Conservation (phyloP, 192 early-diverging fungal genomes). For the Backusella psychrophila region DNA sequence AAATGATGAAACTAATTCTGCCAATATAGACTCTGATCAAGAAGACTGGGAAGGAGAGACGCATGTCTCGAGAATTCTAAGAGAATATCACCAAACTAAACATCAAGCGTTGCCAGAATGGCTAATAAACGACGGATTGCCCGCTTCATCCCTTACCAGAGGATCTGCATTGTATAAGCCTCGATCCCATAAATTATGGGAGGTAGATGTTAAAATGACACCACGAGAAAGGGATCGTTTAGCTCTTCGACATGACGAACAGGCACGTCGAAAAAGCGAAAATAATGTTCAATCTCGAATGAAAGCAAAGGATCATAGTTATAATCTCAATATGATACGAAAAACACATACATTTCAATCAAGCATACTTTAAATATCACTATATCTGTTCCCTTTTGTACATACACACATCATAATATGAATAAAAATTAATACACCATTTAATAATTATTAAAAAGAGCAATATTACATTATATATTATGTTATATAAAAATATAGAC, state of each 20-base stretch:
- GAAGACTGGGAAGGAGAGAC: slow-evolving; percentile 52
- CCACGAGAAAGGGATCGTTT: not conserved
- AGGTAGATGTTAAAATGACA: not conserved
- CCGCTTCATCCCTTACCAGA: not conserved
- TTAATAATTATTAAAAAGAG: not conserved
- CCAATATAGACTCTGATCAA: slow-evolving; percentile 49
- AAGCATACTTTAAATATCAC: not conserved
- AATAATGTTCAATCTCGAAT: not conserved
- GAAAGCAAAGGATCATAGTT: not conserved
- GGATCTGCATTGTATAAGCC: not conserved
- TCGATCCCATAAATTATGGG: not conserved
- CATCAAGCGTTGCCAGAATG: slow-evolving; percentile 30
- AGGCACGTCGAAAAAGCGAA: not conserved
- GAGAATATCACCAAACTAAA: slow-evolving; percentile 50
- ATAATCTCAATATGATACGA: not conserved
- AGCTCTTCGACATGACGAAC: not conserved
- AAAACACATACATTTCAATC: not conserved
- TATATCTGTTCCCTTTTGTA: not conserved
- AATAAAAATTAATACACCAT: not conserved
- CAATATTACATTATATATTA: not conserved
- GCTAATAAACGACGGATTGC: not conserved
- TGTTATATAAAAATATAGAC: not conserved
- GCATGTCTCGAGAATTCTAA: slow-evolving; percentile 49
- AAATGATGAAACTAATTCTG: not conserved
- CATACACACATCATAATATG: not conserved